phyloP scores from a whole-genome alignment of 1,284 basidiomycete genomes.

The Sporisorium scitamineum region DNA sequence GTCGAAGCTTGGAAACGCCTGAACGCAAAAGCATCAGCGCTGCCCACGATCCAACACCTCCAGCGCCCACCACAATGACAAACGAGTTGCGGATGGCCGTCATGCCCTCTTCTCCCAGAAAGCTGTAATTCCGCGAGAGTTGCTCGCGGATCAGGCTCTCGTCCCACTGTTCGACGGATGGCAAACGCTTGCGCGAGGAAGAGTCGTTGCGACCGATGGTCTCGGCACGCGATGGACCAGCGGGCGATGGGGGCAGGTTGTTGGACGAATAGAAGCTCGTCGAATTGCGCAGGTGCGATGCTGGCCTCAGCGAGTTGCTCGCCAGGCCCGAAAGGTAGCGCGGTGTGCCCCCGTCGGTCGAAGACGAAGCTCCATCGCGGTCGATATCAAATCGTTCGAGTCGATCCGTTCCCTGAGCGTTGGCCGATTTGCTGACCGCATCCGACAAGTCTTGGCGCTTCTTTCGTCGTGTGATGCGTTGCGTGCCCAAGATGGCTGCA shows the following conservation, averaged over 20 bases:
- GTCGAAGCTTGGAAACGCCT: constrained; percentile 60
- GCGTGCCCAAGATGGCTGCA: constrained; percentile 50
- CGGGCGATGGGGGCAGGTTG: constrained; percentile 24
- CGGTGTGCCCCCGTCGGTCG: constrained; percentile 53
- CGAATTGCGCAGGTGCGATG: constrained; percentile 39
- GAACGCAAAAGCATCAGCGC: constrained; percentile 80
- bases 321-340: constrained; percentile 51
- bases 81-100: constrained; percentile 78
- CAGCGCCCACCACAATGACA: constrained; percentile 92
- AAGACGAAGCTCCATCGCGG: constrained; percentile 36
- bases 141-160: constrained; percentile 73
- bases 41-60: constrained; percentile 95
- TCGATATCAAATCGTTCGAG: constrained; percentile 38
- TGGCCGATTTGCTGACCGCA: constrained; percentile 41
- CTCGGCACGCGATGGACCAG: constrained; percentile 30
- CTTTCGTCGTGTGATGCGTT: constrained; percentile 42
- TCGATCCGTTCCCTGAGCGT: constrained; percentile 31
- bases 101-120: constrained; percentile 93
- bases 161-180: constrained; percentile 53
- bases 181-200: constrained; percentile 33
- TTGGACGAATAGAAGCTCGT: constrained; percentile 37
- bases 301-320: constrained; percentile 33
- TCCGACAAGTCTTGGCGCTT: constrained; percentile 53
- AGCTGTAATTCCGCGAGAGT: constrained; percentile 91
- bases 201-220: constrained; percentile 15